These are phyloP conservation scores for Silene conica DNA, from an alignment of 148 eudicot species.

Conservation along the genomic window DNA sequence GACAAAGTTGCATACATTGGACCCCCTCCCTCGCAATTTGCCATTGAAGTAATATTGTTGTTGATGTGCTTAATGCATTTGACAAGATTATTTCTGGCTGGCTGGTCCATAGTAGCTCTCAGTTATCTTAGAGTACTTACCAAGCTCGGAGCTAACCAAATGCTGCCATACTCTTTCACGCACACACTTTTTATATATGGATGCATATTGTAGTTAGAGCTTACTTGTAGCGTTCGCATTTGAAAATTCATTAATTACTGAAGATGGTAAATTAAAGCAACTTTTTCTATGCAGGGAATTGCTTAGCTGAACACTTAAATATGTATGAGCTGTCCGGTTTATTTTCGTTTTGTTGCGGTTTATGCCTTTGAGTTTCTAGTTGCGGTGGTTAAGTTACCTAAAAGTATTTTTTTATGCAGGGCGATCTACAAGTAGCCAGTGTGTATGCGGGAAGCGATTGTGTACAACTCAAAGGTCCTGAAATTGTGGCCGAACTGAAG, in stretches of 20 bases:
- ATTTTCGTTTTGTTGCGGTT: background rate
- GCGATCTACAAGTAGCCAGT: conserved; percentile 69
- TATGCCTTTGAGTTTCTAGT: conserved; percentile 10
- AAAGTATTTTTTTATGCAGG: conserved; percentile 48
- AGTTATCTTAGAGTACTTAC: background rate
- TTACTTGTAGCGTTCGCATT: background rate
- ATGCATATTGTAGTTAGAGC: background rate
- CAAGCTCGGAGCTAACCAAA: background rate
- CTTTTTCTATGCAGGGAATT: too few species aligned
- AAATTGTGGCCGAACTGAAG: conserved; percentile 57
- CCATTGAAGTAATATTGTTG: too few species aligned
- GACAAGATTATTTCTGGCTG: too few species aligned
- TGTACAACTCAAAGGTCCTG: conserved; percentile 64
- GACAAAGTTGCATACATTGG: too few species aligned
- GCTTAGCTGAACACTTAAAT: background rate
- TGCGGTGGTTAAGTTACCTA: background rate
- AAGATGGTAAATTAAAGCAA: background rate
- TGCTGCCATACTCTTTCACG: background rate
- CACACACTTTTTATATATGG: too few species aligned
- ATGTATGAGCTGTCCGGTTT: background rate
- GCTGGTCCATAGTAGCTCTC: too few species aligned
- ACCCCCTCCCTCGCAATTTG: too few species aligned
- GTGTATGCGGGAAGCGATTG: conserved; percentile 78
- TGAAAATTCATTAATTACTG: background rate
- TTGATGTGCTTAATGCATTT: too few species aligned